These are phyloP conservation scores for Phytophthora cryptogea DNA, from an alignment of 352 stramenopile genomes.

Conservation along the genomic window DNA sequence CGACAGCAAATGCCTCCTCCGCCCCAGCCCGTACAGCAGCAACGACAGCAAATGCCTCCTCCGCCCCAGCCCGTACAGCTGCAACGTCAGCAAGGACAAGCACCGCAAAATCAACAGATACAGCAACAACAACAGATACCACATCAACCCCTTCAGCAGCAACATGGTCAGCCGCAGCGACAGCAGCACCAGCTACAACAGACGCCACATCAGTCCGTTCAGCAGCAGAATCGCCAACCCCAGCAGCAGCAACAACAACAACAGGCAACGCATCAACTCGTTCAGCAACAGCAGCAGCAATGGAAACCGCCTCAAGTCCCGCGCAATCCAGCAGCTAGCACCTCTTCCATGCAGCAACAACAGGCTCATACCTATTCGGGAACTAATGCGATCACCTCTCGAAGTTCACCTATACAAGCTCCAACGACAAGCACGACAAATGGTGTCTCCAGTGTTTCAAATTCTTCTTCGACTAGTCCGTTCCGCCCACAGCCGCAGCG, in stretches of 20 bases:
- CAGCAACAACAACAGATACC: conserved; percentile 10
- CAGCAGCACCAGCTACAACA: conserved; percentile 14
- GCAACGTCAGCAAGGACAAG: conserved; percentile 6
- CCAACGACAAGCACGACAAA: conserved; percentile 14
- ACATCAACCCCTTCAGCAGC: conserved; percentile 7
- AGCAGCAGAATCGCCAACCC: conserved; percentile 3
- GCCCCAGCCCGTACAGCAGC: conserved; percentile 3
- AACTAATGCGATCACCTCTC: conserved; percentile 18
- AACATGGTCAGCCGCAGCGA: conserved; percentile 10
- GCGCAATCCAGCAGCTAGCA: conserved; percentile 18
- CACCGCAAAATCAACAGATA: conserved; percentile 10
- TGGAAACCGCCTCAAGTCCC: conserved; percentile 36
- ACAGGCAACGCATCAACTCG: background rate
- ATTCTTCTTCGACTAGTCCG: conserved; percentile 20
- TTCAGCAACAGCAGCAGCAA: conserved; percentile 30
- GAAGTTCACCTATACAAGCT: conserved; percentile 42
- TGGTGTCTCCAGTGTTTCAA: conserved; percentile 5
- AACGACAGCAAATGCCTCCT: conserved; percentile 4
- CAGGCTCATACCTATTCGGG: conserved; percentile 7
- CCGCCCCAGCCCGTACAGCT: background rate
- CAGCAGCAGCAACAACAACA: conserved; percentile 6
- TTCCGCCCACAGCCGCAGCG: conserved; percentile 31
- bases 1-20: conserved; percentile 2
- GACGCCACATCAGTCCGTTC: conserved; percentile 2
- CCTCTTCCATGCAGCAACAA: conserved; percentile 23